Evolutionary conservation across 2,329 filamentous ascomycete genomes (phyloP).

Genomic region (Epichloe hybrida): DNA sequence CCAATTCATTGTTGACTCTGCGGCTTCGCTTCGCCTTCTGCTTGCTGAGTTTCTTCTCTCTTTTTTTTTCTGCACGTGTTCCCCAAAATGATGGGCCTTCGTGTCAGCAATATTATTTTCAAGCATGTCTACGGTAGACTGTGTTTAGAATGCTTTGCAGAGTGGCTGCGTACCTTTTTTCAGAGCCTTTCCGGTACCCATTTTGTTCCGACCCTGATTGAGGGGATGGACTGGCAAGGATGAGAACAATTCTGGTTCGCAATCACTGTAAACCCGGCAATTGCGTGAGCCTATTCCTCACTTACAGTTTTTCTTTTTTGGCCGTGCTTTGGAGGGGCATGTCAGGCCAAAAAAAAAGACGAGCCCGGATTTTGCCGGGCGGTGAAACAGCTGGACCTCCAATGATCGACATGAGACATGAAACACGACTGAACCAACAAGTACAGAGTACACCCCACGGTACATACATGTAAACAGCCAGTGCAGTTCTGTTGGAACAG

Average conservation of each 20-base stretch:
- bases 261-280: neutral
- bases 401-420: neutral
- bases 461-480: too few species aligned
- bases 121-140: neutral
- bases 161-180: slow-evolving; percentile 1
- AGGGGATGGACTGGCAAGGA: neutral
- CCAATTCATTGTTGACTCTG: slow-evolving; percentile 23
- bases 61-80: neutral
- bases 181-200: neutral
- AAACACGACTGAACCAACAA: too few species aligned
- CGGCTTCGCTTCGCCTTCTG: slow-evolving; percentile 1
- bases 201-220: neutral
- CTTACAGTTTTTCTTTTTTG: neutral
- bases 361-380: slow-evolving; percentile 3
- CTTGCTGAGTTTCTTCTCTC: neutral
- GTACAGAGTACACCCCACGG: too few species aligned
- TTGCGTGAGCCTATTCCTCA: neutral
- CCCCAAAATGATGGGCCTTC: too few species aligned
- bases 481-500: too few species aligned
- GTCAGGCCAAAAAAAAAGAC: neutral
- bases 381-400: slow-evolving; percentile 3
- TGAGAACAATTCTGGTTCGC: neutral
- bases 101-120: neutral
- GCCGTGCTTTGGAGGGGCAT: too few species aligned
- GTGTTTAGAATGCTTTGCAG: neutral